Evolutionary conservation across 352 stramenopile genomes (phyloP).

Genomic region (Phytophthora ohioensis): DNA sequence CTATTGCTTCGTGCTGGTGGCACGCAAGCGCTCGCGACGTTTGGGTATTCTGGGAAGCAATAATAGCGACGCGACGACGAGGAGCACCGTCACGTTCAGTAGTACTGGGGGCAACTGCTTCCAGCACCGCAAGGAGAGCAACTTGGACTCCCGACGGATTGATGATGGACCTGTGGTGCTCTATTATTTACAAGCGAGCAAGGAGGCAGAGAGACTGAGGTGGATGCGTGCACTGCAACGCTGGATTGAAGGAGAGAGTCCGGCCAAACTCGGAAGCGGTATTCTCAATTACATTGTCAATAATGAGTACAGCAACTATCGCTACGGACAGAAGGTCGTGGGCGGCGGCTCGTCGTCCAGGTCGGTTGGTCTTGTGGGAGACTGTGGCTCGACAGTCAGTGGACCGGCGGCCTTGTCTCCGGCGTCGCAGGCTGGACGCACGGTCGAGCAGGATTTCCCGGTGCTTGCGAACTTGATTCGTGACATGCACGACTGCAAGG

Average conservation of each 20-base stretch:
- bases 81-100: slow-evolving; percentile 31
- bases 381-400: slow-evolving; percentile 18
- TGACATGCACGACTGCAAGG: slow-evolving; percentile 77
- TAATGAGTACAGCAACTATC: slow-evolving; percentile 71
- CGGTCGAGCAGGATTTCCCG: slow-evolving; percentile 74
- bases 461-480: slow-evolving; percentile 81
- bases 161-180: slow-evolving; percentile 64
- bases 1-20: slow-evolving; percentile 70
- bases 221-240: slow-evolving; percentile 78
- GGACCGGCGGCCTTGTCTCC: slow-evolving; percentile 50
- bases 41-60: slow-evolving; percentile 17
- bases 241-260: slow-evolving; percentile 74
- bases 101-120: slow-evolving; percentile 50
- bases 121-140: slow-evolving; percentile 70
- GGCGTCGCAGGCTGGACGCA: slow-evolving; percentile 57
- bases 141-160: slow-evolving; percentile 42
- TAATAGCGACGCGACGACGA: slow-evolving; percentile 14
- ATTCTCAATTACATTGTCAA: slow-evolving; percentile 83
- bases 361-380: slow-evolving; percentile 30
- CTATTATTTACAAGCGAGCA: slow-evolving; percentile 74
- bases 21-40: slow-evolving; percentile 62
- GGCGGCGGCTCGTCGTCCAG: slow-evolving; percentile 28
- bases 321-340: slow-evolving; percentile 71
- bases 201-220: slow-evolving; percentile 70
- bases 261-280: slow-evolving; percentile 58